Conservation (phyloP, 2,329 filamentous ascomycete species). For the Sarocladium kiliense region DNA sequence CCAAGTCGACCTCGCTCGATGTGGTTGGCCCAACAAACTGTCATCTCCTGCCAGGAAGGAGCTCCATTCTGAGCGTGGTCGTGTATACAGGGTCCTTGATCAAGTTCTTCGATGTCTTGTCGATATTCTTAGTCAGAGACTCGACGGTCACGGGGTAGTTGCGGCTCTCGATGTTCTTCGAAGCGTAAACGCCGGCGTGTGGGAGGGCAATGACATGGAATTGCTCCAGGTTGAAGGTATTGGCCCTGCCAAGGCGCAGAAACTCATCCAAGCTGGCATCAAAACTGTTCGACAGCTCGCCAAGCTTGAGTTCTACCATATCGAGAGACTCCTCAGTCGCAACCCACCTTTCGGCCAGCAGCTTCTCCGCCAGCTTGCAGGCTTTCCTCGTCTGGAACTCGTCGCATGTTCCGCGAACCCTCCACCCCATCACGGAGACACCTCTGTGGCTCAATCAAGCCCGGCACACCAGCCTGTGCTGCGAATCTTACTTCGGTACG, state of each 20-base stretch:
- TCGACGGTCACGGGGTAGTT: slow-evolving; percentile 59
- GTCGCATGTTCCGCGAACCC: not conserved
- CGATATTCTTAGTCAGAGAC: slow-evolving; percentile 30
- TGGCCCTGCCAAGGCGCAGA: slow-evolving; percentile 69
- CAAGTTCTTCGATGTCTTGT: slow-evolving; percentile 29
- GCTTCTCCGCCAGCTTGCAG: slow-evolving; percentile 56
- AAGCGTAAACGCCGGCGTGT: slow-evolving; percentile 67
- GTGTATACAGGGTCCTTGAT: slow-evolving; percentile 29
- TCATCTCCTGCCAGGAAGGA: slow-evolving; percentile 25
- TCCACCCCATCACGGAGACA: not conserved
- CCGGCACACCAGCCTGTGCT: slow-evolving; percentile 33
- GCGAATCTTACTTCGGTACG: slow-evolving; percentile 63
- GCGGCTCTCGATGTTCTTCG: slow-evolving; percentile 73
- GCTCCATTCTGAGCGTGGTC: slow-evolving; percentile 24
- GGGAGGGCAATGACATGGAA: slow-evolving; percentile 79
- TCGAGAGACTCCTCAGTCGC: slow-evolving; percentile 71
- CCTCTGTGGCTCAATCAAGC: not conserved
- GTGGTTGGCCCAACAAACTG: slow-evolving; percentile 53
- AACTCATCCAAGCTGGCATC: slow-evolving; percentile 66
- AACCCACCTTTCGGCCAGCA: slow-evolving; percentile 80
- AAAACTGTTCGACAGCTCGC: slow-evolving; percentile 67
- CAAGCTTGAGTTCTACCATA: slow-evolving; percentile 58
- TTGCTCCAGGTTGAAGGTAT: slow-evolving; percentile 79
- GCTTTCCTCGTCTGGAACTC: slow-evolving; percentile 54
- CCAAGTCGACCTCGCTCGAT: slow-evolving; percentile 62